Evolutionary conservation across 805 yeast species (phyloP).

Genomic region (Wickerhamomyces rabaulensis): DNA sequence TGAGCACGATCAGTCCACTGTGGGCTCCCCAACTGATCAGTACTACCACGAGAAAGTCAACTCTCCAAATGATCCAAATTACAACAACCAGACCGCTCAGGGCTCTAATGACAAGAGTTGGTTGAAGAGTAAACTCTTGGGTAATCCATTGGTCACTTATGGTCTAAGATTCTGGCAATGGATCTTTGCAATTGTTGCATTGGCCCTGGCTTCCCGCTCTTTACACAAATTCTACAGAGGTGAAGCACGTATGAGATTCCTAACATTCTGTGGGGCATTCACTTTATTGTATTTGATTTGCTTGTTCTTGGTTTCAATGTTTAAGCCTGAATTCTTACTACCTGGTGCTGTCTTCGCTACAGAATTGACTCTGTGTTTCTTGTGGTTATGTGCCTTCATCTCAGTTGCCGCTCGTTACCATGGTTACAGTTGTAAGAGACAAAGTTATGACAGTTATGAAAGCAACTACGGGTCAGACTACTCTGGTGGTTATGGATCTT

Average conservation of each 20-base stretch:
- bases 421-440: constrained; percentile 21
- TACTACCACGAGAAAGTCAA: constrained; percentile 14
- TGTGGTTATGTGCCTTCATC: constrained; percentile 32
- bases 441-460: constrained; percentile 10
- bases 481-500: constrained; percentile 13
- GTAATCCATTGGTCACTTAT: constrained; percentile 10
- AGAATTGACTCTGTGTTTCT: constrained; percentile 24
- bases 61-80: neutral
- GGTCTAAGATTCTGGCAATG: constrained; percentile 21
- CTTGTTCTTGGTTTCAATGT: constrained; percentile 16
- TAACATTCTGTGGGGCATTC: constrained; percentile 26
- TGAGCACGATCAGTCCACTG: constrained; percentile 22
- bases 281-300: constrained; percentile 25
- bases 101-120: neutral
- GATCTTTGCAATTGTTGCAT: constrained; percentile 22
- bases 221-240: constrained; percentile 18
- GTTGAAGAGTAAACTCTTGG: neutral
- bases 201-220: constrained; percentile 26
- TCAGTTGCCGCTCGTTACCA: constrained; percentile 28
- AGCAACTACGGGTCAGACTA: constrained; percentile 7
- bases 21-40: constrained; percentile 15
- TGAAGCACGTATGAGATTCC: constrained; percentile 27
- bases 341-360: constrained; percentile 23
- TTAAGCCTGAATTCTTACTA: constrained; percentile 16
- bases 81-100: neutral